These are phyloP conservation scores for Eremomyces bilateralis DNA, from an alignment of 495 filamentous ascomycete genomes.

Conservation along the genomic window DNA sequence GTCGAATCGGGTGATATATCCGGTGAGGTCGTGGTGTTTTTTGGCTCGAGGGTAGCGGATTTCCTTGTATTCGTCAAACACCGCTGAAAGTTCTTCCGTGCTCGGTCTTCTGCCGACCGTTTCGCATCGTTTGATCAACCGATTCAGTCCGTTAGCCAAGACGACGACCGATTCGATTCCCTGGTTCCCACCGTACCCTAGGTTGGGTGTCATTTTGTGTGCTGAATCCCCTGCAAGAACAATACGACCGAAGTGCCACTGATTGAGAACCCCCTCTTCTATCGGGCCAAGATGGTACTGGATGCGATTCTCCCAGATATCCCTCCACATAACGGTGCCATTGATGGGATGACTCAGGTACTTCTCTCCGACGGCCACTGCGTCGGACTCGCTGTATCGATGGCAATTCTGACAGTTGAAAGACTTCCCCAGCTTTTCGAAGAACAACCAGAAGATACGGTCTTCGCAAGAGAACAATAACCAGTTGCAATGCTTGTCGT, in stretches of 20 bases:
- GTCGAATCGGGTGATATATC: too few relatives aligned
- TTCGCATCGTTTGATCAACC: background rate
- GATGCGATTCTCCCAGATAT: background rate
- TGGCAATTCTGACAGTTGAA: background rate
- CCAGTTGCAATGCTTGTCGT: too few relatives aligned
- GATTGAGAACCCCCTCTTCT: constrained; percentile 21
- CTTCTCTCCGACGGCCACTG: background rate
- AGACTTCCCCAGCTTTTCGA: background rate
- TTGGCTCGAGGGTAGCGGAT: too few relatives aligned
- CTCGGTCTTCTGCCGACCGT: too few relatives aligned
- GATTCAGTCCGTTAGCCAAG: constrained; percentile 20
- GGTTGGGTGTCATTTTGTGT: constrained; percentile 23
- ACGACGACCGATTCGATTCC: constrained; percentile 24
- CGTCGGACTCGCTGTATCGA: background rate
- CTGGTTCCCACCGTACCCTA: constrained; percentile 21
- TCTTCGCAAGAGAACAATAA: too few relatives aligned
- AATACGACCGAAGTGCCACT: constrained; percentile 21
- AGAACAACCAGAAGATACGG: constrained; percentile 1
- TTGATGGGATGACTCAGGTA: background rate
- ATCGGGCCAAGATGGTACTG: constrained; percentile 7
- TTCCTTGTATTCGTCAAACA: too few relatives aligned
- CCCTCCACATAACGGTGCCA: background rate
- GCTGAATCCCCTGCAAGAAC: constrained; percentile 24
- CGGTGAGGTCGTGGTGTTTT: too few relatives aligned
- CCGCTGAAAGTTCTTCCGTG: too few relatives aligned